These are phyloP conservation scores for Ilyonectria mors-panacis DNA, from an alignment of 2,329 filamentous ascomycete genomes.

Conservation along the genomic window DNA sequence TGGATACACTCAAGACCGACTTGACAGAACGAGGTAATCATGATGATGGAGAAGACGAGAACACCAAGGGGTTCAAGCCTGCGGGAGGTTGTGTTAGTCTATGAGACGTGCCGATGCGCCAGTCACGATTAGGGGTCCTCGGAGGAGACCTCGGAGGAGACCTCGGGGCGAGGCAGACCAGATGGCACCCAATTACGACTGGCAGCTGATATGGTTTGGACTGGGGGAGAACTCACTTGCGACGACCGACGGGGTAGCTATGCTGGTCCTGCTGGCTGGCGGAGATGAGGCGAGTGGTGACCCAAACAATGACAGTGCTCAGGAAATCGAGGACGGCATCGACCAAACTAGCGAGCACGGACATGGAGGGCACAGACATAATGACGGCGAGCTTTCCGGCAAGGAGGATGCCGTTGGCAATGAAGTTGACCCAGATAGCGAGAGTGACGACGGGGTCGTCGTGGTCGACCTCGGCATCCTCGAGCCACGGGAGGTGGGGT, in stretches of 20 bases:
- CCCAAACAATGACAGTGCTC: conserved; percentile 85
- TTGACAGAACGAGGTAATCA: conserved; percentile 88
- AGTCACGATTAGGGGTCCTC: background rate
- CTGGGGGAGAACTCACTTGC: conserved; percentile 57
- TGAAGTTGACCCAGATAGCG: conserved; percentile 89
- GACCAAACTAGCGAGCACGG: conserved; percentile 83
- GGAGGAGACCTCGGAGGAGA: background rate
- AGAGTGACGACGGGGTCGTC: conserved; percentile 83
- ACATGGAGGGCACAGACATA: conserved; percentile 83
- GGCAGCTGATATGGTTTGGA: background rate
- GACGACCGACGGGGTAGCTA: conserved; percentile 83
- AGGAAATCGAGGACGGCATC: conserved; percentile 87
- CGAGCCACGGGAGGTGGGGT: conserved; percentile 77
- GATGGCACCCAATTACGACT: background rate
- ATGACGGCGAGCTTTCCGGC: conserved; percentile 84
- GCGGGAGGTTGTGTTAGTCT: conserved; percentile 37
- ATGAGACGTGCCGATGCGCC: background rate
- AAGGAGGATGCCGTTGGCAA: conserved; percentile 82
- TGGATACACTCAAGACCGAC: conserved; percentile 80
- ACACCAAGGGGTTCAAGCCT: conserved; percentile 85
- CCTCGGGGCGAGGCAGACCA: background rate
- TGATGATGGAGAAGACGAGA: conserved; percentile 86
- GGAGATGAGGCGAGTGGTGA: conserved; percentile 79
- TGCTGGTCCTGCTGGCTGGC: conserved; percentile 78
- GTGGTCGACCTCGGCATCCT: conserved; percentile 80